Evolutionary conservation across 2,329 filamentous ascomycete species (phyloP), one percentile per base, ranked within the genome.

Genomic region (Tricladium varicosporioides): DNA sequence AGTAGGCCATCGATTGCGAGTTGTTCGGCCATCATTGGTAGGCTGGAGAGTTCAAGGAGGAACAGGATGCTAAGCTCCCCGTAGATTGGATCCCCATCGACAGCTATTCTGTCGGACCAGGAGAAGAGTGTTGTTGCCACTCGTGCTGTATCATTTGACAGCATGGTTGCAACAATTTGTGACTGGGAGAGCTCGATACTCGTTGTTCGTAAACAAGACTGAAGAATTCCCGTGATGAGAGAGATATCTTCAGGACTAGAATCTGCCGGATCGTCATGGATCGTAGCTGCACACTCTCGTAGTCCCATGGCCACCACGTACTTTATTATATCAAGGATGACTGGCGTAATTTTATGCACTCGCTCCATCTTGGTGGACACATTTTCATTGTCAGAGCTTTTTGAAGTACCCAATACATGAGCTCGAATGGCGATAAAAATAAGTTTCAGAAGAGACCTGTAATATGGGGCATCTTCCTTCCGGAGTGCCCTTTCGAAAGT

Each of bases 11-110:
- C 91, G 43, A 91, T 87, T 0, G 93, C 94, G 65, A 99, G 85
- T 61, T 94, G 89, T 71, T 97, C 93, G 2, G 94, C 93, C 51
- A 97, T 80, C 15, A 84, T 74, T 0, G 89, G 88, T 13, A 97
- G 80, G 13, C 84, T 87, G 1, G 92, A 96, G 11, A 99, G 81
- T 64, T 96, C 90, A 18, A 96, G 84, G 13, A 99, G 80, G 73
- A 97, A 95, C 22, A 92, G 80, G 43, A 96, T 81, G 66, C 89
- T 90, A n/a, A 97, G 82, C 70, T 97, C 92, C 62, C 92, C 94
- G 71, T 97, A 97, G 31, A 97, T 79, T 0, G 94, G 93, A 69
- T 97, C 93, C 27, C 86, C 85, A 56, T 88, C 82, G 36, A 88
- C 81, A 0, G 88, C 83, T 19, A 97, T 80, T 63, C 87, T 85